Evolutionary conservation across 2,329 filamentous ascomycete species (phyloP).

Genomic region (Cercospora sojina): DNA sequence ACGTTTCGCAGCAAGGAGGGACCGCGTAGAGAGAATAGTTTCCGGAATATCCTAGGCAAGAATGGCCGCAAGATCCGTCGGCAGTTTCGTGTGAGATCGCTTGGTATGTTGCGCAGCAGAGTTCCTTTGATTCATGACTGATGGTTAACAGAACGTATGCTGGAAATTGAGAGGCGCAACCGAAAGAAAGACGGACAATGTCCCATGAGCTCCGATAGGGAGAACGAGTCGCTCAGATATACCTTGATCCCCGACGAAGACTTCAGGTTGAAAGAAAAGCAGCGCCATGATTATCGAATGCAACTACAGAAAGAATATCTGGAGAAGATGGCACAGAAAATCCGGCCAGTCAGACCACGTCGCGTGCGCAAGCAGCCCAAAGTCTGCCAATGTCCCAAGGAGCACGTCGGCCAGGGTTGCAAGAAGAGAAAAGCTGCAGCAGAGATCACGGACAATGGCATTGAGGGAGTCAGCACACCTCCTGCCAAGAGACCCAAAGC

Average conservation of each 20-base stretch:
- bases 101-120: not conserved
- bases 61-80: not conserved
- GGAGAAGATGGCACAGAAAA: not conserved
- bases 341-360: too few species aligned
- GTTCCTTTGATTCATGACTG: not conserved
- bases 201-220: not conserved
- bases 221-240: not conserved
- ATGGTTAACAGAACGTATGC: not conserved
- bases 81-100: not conserved
- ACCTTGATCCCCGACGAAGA: not conserved
- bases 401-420: not conserved
- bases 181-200: not conserved
- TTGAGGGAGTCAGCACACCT: not conserved
- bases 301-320: not conserved
- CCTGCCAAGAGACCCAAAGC: not conserved
- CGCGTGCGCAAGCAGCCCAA: not conserved
- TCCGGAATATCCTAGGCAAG: not conserved
- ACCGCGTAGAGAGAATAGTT: not conserved
- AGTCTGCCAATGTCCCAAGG: not conserved
- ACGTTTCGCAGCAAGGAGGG: not conserved
- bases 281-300: not conserved
- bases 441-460: not conserved
- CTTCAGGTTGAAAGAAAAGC: not conserved
- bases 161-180: not conserved
- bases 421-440: not conserved